Evolutionary conservation across 2,329 filamentous ascomycete genomes (phyloP).

Genomic region (Paecilomyces niveus): DNA sequence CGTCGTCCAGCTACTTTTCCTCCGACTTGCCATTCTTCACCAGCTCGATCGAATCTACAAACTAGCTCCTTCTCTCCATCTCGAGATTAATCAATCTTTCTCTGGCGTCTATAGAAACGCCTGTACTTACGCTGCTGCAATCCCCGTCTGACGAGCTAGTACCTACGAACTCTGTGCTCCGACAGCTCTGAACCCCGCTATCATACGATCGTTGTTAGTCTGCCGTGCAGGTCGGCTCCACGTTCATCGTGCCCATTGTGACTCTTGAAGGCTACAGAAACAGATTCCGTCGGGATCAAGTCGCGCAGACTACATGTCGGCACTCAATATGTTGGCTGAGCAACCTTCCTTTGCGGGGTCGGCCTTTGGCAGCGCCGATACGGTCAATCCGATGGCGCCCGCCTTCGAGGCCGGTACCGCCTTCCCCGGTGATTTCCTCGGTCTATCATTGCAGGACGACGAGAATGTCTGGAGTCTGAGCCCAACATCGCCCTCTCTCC

Average conservation of each 20-base stretch:
- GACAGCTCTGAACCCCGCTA: background rate
- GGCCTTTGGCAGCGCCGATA: constrained; percentile 9
- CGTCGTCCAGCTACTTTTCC: background rate
- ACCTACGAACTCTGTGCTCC: background rate
- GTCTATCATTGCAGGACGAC: constrained; percentile 21
- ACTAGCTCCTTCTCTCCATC: background rate
- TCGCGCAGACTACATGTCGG: constrained; percentile 8
- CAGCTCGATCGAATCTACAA: background rate
- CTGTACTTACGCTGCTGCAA: background rate
- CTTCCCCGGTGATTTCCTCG: constrained; percentile 21
- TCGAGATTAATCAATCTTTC: background rate
- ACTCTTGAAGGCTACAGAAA: background rate
- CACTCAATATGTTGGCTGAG: constrained; percentile 15
- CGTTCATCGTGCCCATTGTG: background rate
- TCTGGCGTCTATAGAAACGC: background rate
- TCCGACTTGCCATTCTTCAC: background rate
- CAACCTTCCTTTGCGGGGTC: constrained; percentile 10
- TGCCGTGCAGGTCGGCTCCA: background rate
- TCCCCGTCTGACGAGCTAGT: background rate
- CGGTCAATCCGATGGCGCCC: constrained; percentile 8
- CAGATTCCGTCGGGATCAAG: background rate
- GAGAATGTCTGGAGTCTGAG: constrained; percentile 25
- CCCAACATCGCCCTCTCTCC: constrained; percentile 19
- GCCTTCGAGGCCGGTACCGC: constrained; percentile 12
- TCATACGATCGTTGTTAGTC: no score